These are phyloP conservation scores for Whalleya microplaca DNA, from an alignment of 2,329 filamentous ascomycete genomes.

Conservation along the genomic window DNA sequence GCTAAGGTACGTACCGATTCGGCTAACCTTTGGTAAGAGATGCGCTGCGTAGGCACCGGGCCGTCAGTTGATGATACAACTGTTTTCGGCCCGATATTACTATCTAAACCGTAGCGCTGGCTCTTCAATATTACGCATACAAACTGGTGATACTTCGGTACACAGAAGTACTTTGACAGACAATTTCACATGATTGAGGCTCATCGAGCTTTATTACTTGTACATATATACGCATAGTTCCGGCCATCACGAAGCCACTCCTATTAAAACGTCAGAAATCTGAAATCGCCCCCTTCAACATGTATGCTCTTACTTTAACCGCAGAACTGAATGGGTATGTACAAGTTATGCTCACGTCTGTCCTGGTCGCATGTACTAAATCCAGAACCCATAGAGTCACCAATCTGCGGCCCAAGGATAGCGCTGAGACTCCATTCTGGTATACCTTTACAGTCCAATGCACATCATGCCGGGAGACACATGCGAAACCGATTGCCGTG, in stretches of 20 bases:
- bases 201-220: background rate
- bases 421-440: constrained; percentile 81
- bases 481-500: constrained; percentile 83
- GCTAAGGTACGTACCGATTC: no score
- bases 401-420: constrained; percentile 83
- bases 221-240: no score
- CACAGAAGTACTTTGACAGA: background rate
- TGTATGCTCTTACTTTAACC: constrained; percentile 69
- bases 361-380: background rate
- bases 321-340: constrained; percentile 71
- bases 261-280: constrained; percentile 1
- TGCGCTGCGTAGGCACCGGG: no score
- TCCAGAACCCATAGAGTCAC: constrained; percentile 68
- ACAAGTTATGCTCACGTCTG: background rate
- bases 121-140: no score
- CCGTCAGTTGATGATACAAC: no score
- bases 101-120: no score
- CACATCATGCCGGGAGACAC: constrained; percentile 91
- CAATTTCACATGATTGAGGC: background rate
- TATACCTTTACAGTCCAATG: constrained; percentile 99
- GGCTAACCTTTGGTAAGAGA: no score
- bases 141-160: background rate
- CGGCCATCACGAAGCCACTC: background rate
- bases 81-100: no score
- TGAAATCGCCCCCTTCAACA: constrained; percentile 38